Evolutionary conservation across 2,329 filamentous ascomycete genomes (phyloP).

Genomic region (Aspergillus sp.): DNA sequence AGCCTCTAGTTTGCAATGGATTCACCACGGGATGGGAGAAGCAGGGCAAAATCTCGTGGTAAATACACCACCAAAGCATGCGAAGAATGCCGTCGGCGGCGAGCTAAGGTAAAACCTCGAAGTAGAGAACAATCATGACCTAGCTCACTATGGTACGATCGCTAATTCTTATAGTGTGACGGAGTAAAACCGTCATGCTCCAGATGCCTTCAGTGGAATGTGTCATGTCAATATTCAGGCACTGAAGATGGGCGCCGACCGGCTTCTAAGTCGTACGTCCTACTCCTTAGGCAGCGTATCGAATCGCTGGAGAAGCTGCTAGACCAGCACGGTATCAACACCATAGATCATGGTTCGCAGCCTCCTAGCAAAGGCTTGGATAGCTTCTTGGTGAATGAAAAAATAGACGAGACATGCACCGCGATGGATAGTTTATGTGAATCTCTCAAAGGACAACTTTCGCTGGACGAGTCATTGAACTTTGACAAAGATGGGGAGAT

Average conservation of each 20-base stretch:
- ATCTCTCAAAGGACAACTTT: slow-evolving; percentile 36
- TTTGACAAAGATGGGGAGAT: slow-evolving; percentile 40
- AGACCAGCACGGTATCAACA: slow-evolving; percentile 33
- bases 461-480: slow-evolving; percentile 39
- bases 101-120: slow-evolving; percentile 35
- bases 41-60: slow-evolving; percentile 6
- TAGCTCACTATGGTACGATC: background rate
- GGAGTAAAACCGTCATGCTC: slow-evolving; percentile 36
- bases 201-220: slow-evolving; percentile 32
- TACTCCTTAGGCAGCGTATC: slow-evolving; percentile 37
- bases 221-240: slow-evolving; percentile 34
- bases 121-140: background rate
- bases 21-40: background rate
- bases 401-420: slow-evolving; percentile 5
- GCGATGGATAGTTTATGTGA: slow-evolving; percentile 24
- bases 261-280: slow-evolving; percentile 39
- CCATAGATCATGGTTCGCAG: slow-evolving; percentile 24
- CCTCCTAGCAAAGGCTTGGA: background rate
- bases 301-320: slow-evolving; percentile 35
- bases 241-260: slow-evolving; percentile 40
- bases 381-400: background rate
- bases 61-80: slow-evolving; percentile 38
- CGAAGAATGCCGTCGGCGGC: slow-evolving; percentile 40
- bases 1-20: background rate
- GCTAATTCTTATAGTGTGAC: slow-evolving; percentile 32